Evolutionary conservation across 129 eudicot genomes (phyloP).

Genomic region (Saposhnikovia divaricata): DNA sequence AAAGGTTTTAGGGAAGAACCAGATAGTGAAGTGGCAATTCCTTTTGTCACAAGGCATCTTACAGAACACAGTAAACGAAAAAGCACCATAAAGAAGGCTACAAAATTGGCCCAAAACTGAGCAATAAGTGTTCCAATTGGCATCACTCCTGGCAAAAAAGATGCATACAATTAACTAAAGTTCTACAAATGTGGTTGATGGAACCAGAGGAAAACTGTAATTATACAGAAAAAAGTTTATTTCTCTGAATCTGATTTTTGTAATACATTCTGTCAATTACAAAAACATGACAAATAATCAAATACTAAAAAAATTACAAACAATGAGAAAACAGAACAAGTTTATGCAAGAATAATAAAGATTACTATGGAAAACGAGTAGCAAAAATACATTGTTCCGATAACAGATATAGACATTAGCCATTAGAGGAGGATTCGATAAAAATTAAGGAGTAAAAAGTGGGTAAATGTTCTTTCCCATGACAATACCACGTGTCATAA

Average conservation of each 20-base stretch:
- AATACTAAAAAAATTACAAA: background rate
- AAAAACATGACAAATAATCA: background rate
- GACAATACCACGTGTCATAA: background rate
- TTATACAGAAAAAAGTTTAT: background rate
- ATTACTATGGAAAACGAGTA: background rate
- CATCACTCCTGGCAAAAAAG: background rate
- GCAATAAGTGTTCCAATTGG: background rate
- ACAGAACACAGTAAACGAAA: background rate
- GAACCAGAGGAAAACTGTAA: background rate
- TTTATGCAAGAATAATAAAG: background rate
- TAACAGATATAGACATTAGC: background rate
- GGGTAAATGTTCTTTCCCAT: background rate
- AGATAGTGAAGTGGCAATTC: background rate
- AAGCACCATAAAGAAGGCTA: slow-evolving; percentile 16
- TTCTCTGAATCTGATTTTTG: background rate
- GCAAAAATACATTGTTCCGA: background rate
- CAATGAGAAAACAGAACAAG: background rate
- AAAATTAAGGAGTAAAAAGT: background rate
- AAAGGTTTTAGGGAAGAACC: background rate
- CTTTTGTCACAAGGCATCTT: slow-evolving; percentile 2
- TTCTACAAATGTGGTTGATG: background rate
- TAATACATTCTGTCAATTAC: background rate
- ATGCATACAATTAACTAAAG: background rate
- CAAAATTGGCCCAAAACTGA: slow-evolving; percentile 10
- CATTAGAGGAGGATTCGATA: background rate